phyloP scores from a whole-genome alignment of 2,329 filamentous ascomycete genomes.

The Ascochyta rabiei region DNA sequence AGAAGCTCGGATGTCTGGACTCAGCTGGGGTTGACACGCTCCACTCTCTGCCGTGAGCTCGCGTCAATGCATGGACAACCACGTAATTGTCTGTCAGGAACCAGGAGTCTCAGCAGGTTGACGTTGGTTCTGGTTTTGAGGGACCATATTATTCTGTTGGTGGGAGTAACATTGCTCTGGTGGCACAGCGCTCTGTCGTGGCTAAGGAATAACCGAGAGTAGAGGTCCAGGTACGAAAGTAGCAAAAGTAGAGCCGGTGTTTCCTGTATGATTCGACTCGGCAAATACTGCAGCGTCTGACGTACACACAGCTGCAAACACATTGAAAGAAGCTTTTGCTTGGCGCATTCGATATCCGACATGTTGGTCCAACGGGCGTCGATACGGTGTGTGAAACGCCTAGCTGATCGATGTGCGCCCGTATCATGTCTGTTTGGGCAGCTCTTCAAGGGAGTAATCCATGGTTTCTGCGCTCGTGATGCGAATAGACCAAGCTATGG shows the following conservation, averaged over 20 bases:
- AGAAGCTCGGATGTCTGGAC: slow-evolving; percentile 21
- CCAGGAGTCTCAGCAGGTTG: background rate
- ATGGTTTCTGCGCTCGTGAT: slow-evolving; percentile 21
- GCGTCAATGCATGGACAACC: slow-evolving; percentile 20
- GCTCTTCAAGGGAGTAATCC: slow-evolving; percentile 13
- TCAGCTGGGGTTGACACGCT: slow-evolving; percentile 20
- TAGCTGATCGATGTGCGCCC: slow-evolving; percentile 20
- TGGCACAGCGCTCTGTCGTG: slow-evolving; percentile 4
- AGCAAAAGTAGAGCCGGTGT: slow-evolving; percentile 12
- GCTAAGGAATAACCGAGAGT: background rate
- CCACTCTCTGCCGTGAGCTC: slow-evolving; percentile 24
- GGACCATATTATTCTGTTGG: background rate
- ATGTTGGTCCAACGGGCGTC: slow-evolving; percentile 20
- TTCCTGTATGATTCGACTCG: slow-evolving; percentile 16
- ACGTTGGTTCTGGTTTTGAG: background rate
- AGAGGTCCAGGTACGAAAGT: slow-evolving; percentile 7
- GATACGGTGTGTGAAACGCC: slow-evolving; percentile 24
- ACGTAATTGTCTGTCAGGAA: slow-evolving; percentile 4
- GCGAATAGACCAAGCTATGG: slow-evolving; percentile 27
- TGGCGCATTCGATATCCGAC: slow-evolving; percentile 26
- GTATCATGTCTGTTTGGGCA: slow-evolving; percentile 19
- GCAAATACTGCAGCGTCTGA: slow-evolving; percentile 20
- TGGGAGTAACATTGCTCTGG: background rate
- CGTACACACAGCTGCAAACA: slow-evolving; percentile 17
- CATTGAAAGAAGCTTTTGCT: slow-evolving; percentile 29